Evolutionary conservation across 2,329 filamentous ascomycete genomes (phyloP).

Genomic region (Exutisphaerella laricina): DNA sequence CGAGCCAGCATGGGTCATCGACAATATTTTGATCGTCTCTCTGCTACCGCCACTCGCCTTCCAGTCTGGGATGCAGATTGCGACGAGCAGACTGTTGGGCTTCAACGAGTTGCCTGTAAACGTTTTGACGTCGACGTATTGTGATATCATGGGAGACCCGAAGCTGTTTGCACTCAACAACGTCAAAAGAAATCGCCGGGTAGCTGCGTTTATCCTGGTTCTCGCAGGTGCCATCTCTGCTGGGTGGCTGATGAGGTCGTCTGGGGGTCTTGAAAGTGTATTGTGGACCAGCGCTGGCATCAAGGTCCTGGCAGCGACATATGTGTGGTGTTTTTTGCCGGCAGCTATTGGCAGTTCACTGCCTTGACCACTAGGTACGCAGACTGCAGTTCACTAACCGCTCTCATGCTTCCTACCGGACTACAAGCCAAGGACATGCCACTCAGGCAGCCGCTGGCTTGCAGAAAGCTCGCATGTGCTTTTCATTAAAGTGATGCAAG

Average conservation of each 20-base stretch:
- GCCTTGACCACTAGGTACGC: too few relatives aligned
- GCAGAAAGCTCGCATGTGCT: slow-evolving; percentile 12
- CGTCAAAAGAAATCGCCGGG: slow-evolving; percentile 47
- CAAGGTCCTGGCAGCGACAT: slow-evolving; percentile 33
- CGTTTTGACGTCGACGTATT: slow-evolving; percentile 52
- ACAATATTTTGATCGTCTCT: slow-evolving; percentile 42
- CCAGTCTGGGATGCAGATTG: slow-evolving; percentile 51
- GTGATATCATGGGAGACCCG: slow-evolving; percentile 50
- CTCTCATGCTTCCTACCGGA: neutral
- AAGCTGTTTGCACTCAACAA: slow-evolving; percentile 46
- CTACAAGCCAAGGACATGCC: neutral
- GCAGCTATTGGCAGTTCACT: neutral
- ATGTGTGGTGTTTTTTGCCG: slow-evolving; percentile 9
- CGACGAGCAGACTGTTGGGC: slow-evolving; percentile 45
- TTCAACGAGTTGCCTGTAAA: slow-evolving; percentile 52
- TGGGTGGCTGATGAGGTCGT: slow-evolving; percentile 46
- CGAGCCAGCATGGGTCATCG: slow-evolving; percentile 26
- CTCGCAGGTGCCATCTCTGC: slow-evolving; percentile 46
- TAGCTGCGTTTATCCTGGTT: slow-evolving; percentile 43
- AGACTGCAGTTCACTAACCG: neutral
- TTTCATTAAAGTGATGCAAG: slow-evolving; percentile 13
- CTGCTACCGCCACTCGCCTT: slow-evolving; percentile 47
- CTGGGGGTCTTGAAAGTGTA: slow-evolving; percentile 38
- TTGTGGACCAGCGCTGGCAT: slow-evolving; percentile 45
- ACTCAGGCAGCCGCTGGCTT: slow-evolving; percentile 6